A percentile compares a stretch with the other conserved stretches of the same genome.
Evolutionary conservation across 2,329 filamentous ascomycete genomes (phyloP).

Genomic region (Leptographium flavum): DNA sequence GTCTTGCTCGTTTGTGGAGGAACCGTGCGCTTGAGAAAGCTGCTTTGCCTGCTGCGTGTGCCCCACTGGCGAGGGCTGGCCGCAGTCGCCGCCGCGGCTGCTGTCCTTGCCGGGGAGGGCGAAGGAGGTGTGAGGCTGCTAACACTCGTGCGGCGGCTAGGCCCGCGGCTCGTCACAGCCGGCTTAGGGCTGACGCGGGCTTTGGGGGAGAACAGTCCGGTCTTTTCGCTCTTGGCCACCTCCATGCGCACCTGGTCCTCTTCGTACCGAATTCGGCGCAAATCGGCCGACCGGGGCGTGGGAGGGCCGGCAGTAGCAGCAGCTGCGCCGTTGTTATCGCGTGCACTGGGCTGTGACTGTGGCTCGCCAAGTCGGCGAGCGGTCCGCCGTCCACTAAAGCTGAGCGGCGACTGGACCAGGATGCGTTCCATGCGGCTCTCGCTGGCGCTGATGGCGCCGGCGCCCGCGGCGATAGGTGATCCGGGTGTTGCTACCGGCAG

Average conservation of each 20-base stretch:
- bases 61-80: conserved; percentile 1
- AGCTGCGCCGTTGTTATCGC: not conserved
- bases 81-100: conserved; percentile 9
- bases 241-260: conserved; percentile 14
- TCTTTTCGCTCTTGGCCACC: conserved; percentile 13
- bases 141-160: conserved; percentile 22
- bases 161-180: conserved; percentile 20
- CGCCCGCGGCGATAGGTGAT: not conserved
- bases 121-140: conserved; percentile 13
- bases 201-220: conserved; percentile 20
- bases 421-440: conserved; percentile 12
- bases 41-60: conserved; percentile 2
- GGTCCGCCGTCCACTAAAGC: conserved; percentile 11
- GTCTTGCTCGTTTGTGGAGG: not conserved
- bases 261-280: conserved; percentile 13
- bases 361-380: conserved; percentile 9
- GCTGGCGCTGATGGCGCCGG: conserved; percentile 3
- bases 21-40: conserved; percentile 5
- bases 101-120: conserved; percentile 10
- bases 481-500: not conserved
- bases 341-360: not conserved
- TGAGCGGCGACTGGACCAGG: conserved; percentile 13
- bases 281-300: conserved; percentile 15
- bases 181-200: conserved; percentile 20
- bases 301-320: not conserved